Evolutionary conservation across 352 stramenopile genomes (phyloP).

Genomic region (Globisporangium alternatum): DNA sequence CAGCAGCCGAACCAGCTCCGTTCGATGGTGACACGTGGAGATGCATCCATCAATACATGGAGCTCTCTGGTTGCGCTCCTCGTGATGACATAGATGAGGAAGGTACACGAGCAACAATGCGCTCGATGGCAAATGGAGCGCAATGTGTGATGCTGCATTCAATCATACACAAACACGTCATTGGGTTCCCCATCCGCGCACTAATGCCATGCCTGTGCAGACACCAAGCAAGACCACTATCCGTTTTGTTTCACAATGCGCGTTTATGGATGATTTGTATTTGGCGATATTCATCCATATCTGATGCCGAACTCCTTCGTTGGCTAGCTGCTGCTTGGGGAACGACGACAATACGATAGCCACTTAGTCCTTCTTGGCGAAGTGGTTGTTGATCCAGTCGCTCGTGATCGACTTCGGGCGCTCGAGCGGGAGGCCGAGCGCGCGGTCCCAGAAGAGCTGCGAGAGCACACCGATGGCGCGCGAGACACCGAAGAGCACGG

Average conservation of each 20-base stretch:
- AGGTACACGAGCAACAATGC: not conserved
- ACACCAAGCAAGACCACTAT: not conserved
- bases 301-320: not conserved
- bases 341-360: slow-evolving; percentile 14
- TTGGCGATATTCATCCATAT: not conserved
- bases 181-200: not conserved
- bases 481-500: slow-evolving; percentile 98
- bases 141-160: not conserved
- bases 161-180: not conserved
- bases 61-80: not conserved
- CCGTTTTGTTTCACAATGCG: not conserved
- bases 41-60: not conserved
- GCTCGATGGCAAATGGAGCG: not conserved
- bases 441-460: slow-evolving; percentile 98
- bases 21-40: not conserved
- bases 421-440: slow-evolving; percentile 96
- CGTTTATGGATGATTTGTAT: not conserved
- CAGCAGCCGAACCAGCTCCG: not conserved
- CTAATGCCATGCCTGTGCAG: not conserved
- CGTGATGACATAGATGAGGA: not conserved
- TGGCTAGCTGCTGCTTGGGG: not conserved
- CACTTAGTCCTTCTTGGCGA: slow-evolving; percentile 81
- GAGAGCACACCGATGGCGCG: slow-evolving; percentile 97
- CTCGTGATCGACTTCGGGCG: slow-evolving; percentile 98
- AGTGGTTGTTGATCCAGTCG: slow-evolving; percentile 97